phyloP scores from a whole-genome alignment of 768 basidiomycete species.

The Punctularia strigosozonata region DNA sequence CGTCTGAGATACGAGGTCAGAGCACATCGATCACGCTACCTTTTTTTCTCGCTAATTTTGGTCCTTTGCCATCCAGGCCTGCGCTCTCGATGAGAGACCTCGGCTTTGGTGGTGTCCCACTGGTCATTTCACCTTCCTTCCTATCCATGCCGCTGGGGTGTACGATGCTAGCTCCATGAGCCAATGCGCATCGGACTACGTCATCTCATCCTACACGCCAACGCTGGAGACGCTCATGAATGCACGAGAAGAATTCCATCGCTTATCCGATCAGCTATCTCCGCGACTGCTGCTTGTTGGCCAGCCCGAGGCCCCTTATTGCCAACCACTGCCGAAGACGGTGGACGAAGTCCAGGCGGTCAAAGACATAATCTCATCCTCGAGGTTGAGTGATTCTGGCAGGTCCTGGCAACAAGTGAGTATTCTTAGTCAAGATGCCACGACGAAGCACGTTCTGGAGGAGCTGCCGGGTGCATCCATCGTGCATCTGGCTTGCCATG shows the following conservation, averaged over 20 bases:
- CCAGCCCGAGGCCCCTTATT: background rate
- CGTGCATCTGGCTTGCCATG: constrained; percentile 10
- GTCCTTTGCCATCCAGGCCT: too few relatives aligned
- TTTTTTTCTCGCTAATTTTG: background rate
- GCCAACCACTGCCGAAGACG: background rate
- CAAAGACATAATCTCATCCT: background rate
- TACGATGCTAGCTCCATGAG: background rate
- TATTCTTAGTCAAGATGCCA: background rate
- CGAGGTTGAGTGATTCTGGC: too few relatives aligned
- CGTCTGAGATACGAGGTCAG: background rate
- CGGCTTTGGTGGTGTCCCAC: background rate
- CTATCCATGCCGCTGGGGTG: background rate
- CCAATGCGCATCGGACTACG: background rate
- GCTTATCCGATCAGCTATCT: too few relatives aligned
- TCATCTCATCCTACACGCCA: constrained; percentile 4
- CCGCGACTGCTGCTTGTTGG: background rate
- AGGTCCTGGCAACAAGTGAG: too few relatives aligned
- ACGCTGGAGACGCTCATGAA: background rate
- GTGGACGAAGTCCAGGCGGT: background rate
- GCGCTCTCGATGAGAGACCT: too few relatives aligned
- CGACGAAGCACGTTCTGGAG: background rate
- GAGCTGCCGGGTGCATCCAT: too few relatives aligned
- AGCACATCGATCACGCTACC: too few relatives aligned
- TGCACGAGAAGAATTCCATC: background rate
- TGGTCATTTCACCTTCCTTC: background rate